A percentile compares a stretch with the other conserved stretches of the same genome.
These are phyloP conservation scores for Gracilaria domingensis DNA, from an alignment of 23 red algal species.

Conservation along the genomic window DNA sequence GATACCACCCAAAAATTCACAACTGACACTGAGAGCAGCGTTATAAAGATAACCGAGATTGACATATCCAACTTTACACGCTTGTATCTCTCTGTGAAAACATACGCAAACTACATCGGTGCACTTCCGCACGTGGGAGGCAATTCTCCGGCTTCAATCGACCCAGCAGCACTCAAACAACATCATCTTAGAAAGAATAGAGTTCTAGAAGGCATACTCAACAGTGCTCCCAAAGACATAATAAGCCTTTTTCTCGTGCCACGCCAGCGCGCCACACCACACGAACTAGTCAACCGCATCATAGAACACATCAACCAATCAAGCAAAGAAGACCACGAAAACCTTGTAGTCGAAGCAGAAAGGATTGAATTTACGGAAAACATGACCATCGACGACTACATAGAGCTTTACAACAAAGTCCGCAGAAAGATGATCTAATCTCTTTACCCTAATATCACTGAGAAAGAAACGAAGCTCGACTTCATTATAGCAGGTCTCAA, in stretches of 20 bases:
- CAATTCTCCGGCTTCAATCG: conserved; percentile 1
- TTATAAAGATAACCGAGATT: conserved; percentile 2
- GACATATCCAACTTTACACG: background rate
- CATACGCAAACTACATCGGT: background rate
- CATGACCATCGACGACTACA: background rate
- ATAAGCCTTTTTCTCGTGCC: background rate
- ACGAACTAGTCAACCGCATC: background rate
- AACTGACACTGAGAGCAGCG: no score
- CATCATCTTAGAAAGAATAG: background rate
- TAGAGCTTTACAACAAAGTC: background rate
- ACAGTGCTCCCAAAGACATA: conserved; percentile 2
- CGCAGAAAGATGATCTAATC: background rate
- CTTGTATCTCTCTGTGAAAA: background rate
- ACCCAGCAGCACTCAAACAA: background rate
- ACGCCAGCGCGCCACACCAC: background rate
- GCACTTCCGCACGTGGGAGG: background rate
- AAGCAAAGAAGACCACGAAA: conserved; percentile 2
- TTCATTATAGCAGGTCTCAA: conserved; percentile 15
- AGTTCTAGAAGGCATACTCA: background rate
- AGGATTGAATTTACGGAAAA: background rate
- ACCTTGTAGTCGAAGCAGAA: background rate
- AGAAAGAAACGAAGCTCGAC: conserved; percentile 7
- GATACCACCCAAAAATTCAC: no score
- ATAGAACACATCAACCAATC: background rate
- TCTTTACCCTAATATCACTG: background rate